Conservation (phyloP, 768 basidiomycete species). For the Filobasidium wieringae region DNA sequence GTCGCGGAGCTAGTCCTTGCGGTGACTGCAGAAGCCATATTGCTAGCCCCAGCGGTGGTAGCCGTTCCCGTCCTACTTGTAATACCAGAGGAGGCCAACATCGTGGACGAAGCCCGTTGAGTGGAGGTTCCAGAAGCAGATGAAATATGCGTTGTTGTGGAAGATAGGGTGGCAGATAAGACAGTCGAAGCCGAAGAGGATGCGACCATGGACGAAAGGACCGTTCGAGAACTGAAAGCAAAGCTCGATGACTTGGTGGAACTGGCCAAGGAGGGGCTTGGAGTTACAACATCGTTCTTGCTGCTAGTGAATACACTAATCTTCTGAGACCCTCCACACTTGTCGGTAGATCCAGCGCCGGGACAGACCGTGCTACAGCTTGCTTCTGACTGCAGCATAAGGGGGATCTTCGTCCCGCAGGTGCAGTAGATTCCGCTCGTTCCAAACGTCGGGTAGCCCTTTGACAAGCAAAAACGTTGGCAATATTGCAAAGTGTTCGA, state of each 20-base stretch:
- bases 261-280: neutral
- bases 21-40: neutral
- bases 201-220: neutral
- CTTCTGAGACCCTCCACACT: neutral
- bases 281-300: neutral
- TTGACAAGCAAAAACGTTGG: constrained; percentile 14
- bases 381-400: neutral
- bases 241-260: neutral
- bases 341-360: neutral
- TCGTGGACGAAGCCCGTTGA: neutral
- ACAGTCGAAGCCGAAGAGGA: neutral
- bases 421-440: constrained; percentile 20
- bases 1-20: neutral
- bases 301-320: neutral
- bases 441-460: constrained; percentile 21
- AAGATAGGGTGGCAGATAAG: neutral
- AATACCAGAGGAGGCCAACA: neutral
- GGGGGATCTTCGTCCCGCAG: constrained; percentile 17
- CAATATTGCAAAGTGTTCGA: constrained; percentile 17
- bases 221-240: neutral
- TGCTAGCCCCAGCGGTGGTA: neutral
- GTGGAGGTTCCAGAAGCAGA: neutral
- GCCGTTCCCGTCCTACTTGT: neutral
- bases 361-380: neutral
- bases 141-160: neutral